A percentile compares a stretch with the other conserved stretches of the same genome.
Evolutionary conservation across 2,329 filamentous ascomycete genomes (phyloP).

Genomic region (Penicillium sp.): DNA sequence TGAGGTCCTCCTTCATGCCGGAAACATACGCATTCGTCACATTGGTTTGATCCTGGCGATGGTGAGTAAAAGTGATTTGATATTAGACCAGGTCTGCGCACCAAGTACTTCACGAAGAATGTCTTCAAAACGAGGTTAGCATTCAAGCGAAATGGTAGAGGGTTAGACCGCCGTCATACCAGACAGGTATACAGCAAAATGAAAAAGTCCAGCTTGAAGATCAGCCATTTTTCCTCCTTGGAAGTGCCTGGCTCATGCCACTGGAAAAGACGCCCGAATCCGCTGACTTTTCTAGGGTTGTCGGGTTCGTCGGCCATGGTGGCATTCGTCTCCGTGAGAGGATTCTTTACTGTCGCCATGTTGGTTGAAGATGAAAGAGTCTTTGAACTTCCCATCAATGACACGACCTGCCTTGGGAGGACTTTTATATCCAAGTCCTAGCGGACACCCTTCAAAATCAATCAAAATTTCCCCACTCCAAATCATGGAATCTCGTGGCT

Average conservation of each 20-base stretch:
- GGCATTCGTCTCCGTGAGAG: too few relatives aligned
- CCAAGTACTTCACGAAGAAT: conserved; percentile 37
- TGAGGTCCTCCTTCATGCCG: conserved; percentile 50
- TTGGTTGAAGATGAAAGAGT: not conserved
- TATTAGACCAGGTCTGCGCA: not conserved
- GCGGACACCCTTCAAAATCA: too few relatives aligned
- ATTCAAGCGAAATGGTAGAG: not conserved
- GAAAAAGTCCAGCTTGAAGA: conserved; percentile 50
- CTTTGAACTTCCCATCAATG: too few relatives aligned
- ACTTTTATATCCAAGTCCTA: too few relatives aligned
- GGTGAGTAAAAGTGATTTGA: not conserved
- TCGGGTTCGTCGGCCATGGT: too few relatives aligned
- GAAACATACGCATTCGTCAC: conserved; percentile 50
- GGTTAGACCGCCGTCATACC: not conserved
- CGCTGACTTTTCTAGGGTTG: not conserved
- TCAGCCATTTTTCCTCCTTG: conserved; percentile 44
- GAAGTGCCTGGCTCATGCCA: conserved; percentile 47
- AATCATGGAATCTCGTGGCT: too few relatives aligned
- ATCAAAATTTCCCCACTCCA: too few relatives aligned
- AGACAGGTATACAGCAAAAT: conserved; percentile 45
- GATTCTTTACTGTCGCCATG: too few relatives aligned
- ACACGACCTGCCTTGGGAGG: too few relatives aligned
- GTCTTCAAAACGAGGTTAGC: not conserved
- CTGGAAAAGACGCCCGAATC: not conserved
- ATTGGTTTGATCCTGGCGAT: conserved; percentile 40